Base-by-base conservation (phyloP, 768 basidiomycete genomes). In the Suillus alpinus region DNA sequence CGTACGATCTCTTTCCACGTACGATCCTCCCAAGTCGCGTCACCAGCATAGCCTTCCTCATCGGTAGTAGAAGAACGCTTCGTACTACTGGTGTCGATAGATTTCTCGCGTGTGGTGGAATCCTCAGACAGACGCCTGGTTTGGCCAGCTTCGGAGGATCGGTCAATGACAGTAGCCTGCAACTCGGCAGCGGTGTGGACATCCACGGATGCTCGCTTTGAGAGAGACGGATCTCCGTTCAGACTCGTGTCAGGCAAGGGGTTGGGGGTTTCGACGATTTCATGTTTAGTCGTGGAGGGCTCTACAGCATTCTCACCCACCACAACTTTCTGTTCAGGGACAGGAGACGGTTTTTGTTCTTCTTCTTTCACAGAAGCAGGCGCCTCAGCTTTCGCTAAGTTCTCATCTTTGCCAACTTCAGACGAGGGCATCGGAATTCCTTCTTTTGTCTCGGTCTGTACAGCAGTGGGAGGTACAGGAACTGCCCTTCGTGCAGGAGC, bases 21-120 rank as follows among this genome's bases (percentile, higher is more conserved):
- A 56, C 86, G 80, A 70, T 94, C 92, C 72, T 94, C 92, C 92
- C 93, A 94, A 4, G 87, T 90, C 32, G 80, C 75, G 50, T 89
- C 84, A 14, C 86, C 83, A 31, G 91, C 79, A 61, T 83, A 91
- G 32, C 76, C 74, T 51, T 80, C 78, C 3, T 63, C 69, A 18
- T 74, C 73, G 4, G 55, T 61, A 18, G 51, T 63, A 31, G 72
- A 70, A 0, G 65, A 68, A 0, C 40, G 65, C 47, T 75, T 71
- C 8, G 70, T 71, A 39, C 66, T 64, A 32, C 61, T 60, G 5
- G 71, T 65, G 32, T 69, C 62, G 56, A 68, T 46, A 3, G 71
- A 73, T 31, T 43, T 43, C 18, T 46, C 58, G 6, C 20, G 58
- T 8, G 31, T 46, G 34, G 41, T 59, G 34, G 60, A 59, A 39